Evolutionary conservation across 306 rosid genomes (phyloP), one percentile per base, ranked within the genome.

Genomic region (Quercus ilex): DNA sequence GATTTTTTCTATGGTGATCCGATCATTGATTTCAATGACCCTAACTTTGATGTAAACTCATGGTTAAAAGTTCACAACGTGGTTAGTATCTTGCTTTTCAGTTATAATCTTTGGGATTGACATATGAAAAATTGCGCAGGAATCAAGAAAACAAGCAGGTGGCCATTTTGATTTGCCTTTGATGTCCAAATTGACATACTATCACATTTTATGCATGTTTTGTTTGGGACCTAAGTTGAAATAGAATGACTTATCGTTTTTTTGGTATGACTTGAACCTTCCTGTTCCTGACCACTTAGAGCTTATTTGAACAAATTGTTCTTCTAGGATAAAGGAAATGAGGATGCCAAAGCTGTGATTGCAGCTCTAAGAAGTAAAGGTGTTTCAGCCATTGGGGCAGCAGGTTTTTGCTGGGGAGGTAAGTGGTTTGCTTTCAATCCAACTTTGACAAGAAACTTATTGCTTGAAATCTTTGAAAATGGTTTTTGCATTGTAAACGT

Each of bases 321-420:
- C 74, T 74, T 17, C 55, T 67, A 88, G 92, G 90, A 81, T 51
- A 88, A 87, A 75, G 91, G 72, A 41, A 69, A 77, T 74, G 92
- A 87, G 77, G 88, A 85, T 26, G 72, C 80, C 5, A 83, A 85
- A 67, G 81, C 82, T 63, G 57, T 90, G 46, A 74, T 90, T 78
- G 86, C 87, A 74, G 91, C 81, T 78, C 80, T 90, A 20, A 86
- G 53, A 82, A 80, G 83, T 67, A 87, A 78, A 79, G 92, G 91
- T 26, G 64, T 83, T 81, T 83, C 88, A 35, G 52, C 88, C 52
- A 82, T 87, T 38, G 94, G 92, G 15, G 92, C 88, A 58, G 90
- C 84, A 31, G 92, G 94, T 26, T 87, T 88, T 75, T 90, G 92
- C 81, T 90, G 89, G 88, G 94, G 90, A 57, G 94, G 91, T 87